A percentile compares a stretch with the other conserved stretches of the same genome.
Evolutionary conservation across 108 stramenopile species (phyloP).

Genomic region (Conticribra weissflogii): DNA sequence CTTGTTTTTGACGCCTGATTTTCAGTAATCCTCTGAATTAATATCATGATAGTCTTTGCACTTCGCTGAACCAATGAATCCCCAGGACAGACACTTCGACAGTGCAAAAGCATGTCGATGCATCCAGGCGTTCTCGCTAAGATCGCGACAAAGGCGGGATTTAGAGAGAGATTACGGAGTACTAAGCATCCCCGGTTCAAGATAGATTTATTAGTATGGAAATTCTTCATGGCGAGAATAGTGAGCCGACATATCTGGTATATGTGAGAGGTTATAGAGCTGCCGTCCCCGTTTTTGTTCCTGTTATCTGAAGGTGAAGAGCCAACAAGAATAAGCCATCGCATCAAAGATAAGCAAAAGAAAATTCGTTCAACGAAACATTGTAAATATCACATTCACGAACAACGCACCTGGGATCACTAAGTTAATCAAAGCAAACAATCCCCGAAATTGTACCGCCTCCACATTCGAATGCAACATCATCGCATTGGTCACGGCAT

Average conservation of each 20-base stretch:
- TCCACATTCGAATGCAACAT: slow-evolving; percentile 52
- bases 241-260: slow-evolving; percentile 42
- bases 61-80: slow-evolving; percentile 32
- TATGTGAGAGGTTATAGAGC: slow-evolving; percentile 35
- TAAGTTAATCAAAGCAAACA: slow-evolving; percentile 68
- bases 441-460: slow-evolving; percentile 60
- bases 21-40: slow-evolving; percentile 29
- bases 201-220: slow-evolving; percentile 42
- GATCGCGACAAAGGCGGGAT: slow-evolving; percentile 26
- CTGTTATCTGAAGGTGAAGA: not conserved
- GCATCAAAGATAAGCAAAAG: not conserved
- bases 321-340: not conserved
- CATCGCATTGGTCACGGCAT: slow-evolving; percentile 57
- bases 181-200: slow-evolving; percentile 39
- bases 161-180: slow-evolving; percentile 38
- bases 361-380: not conserved
- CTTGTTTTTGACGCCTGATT: not conserved
- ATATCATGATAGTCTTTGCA: slow-evolving; percentile 29
- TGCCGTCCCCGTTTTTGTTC: slow-evolving; percentile 19
- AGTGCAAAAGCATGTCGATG: slow-evolving; percentile 33
- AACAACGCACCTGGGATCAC: slow-evolving; percentile 50
- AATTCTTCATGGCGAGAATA: slow-evolving; percentile 44
- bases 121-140: slow-evolving; percentile 35
- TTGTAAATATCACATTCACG: not conserved
- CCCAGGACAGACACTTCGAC: slow-evolving; percentile 26